Evolutionary conservation across 2,329 filamentous ascomycete genomes (phyloP), one percentile per base, ranked within the genome.

Genomic region (Colletotrichum cuscutae): DNA sequence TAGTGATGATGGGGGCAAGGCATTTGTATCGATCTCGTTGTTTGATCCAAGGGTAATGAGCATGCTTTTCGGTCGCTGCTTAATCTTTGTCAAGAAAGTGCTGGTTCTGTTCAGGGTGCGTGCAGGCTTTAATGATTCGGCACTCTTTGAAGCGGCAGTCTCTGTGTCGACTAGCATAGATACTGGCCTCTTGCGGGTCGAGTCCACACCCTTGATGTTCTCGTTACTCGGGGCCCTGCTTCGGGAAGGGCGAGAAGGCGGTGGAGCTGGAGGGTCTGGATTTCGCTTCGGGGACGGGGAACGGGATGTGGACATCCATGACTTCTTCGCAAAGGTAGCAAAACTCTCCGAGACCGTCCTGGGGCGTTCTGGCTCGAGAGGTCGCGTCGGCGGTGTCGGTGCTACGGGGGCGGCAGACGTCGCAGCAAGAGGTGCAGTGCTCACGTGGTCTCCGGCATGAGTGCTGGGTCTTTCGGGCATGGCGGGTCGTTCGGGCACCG

Each of bases 31-130:
- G 11, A 81, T 83, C 64, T 82, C 82, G 64, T 78, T 77, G 74
- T 77, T 79, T 65, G 80, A 81, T 56, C 80, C 79, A 70, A 82
- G 80, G 74, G 84, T 86, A 54, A 82, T 79, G 52, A 86, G 81
- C 46, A 86, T 82, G 71, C 80, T 80, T 52, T 83, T 82, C 57
- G 86, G 84, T 32, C 82, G 82, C 67, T 85, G 83, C 77, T 88
- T 89, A 72, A 89, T 86, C 78, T 84, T 89, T 72, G 83, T 85
- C 64, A 90, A 80, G 77, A 88, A 89, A 53, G 80, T 80, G 73
- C 82, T 85, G 61, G 87, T 84, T 62, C 85, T 84, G 63, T 81
- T 83, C 62, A 86, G 79, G 2, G 83, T 79, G 53, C 82, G 83
- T 32, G 79, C 78, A 73, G 81, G 75, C 71, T 81, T 83, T 46